Base-by-base conservation (phyloP, 257 asterid genomes). In the Anisodus acutangulus region DNA sequence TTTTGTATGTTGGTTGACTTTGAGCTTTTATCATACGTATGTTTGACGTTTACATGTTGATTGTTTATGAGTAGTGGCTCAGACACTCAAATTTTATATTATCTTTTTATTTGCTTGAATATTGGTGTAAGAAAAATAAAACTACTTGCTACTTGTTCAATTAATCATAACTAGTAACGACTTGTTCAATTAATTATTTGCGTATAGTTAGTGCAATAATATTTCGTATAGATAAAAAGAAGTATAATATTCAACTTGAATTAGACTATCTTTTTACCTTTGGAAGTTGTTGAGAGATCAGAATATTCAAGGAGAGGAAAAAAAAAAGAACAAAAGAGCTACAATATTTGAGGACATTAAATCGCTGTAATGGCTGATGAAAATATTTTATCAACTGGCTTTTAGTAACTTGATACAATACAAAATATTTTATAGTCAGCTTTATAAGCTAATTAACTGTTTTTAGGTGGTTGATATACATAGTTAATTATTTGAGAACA, bases 1-100 rank as follows among this genome's bases (percentile, higher is more conserved):
- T 70, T 68, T 70, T 43, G 15, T 43, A 35, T n/a, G 16, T n/a
- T 43, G 39, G 35, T 70, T 74, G 60, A 74, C 80, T 74, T 74
- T 49, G 60, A 74, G 7, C 4, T 19, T 72, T 22, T 74, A 74
- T 49, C 19, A 49, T 72, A 72, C 9, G 80, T 72, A 6, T 10
- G 3, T 47, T 47, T 19, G 80, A 72, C 80, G 39, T 72, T 10
- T 19, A 74, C 43, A 49, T 47, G 80, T 19, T n/a, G 19, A 47
- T 74, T 47, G 41, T 19, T 47, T 74, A 10, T 11, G 6, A 47
- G 12, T 19, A 19, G n/a, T 47, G 5, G 19, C n/a, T 22, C 12
- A 74, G 13, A 74, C 6, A 7, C 45, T 19, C 6, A 74, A 19
- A 47, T 19, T 3, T 45, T 72, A 45, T 19, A 72, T 19, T 45